phyloP scores from a whole-genome alignment of 2,329 filamentous ascomycete genomes.

The Ophiobolus disseminans region DNA sequence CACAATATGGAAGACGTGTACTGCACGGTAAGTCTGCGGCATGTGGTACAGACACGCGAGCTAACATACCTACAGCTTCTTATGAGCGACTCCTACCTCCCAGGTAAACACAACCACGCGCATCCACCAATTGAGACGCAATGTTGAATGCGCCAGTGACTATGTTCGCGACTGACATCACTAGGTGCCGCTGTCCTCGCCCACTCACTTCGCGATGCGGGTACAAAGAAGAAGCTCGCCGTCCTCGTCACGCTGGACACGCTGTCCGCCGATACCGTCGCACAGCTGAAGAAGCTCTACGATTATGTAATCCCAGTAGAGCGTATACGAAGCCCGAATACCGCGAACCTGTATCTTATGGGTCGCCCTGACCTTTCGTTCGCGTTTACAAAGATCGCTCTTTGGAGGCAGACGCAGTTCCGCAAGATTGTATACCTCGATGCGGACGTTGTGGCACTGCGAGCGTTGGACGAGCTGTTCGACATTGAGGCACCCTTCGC shows the following conservation, averaged over 20 bases:
- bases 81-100: constrained; percentile 89
- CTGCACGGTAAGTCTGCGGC: constrained; percentile 63
- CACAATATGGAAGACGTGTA: constrained; percentile 64
- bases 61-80: constrained; percentile 71
- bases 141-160: background rate
- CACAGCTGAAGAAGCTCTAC: constrained; percentile 82
- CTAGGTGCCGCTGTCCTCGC: constrained; percentile 90
- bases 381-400: constrained; percentile 93
- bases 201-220: constrained; percentile 91
- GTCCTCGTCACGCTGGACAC: constrained; percentile 83
- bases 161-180: constrained; percentile 11
- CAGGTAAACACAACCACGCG: constrained; percentile 65
- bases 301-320: constrained; percentile 88
- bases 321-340: constrained; percentile 76
- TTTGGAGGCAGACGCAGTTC: constrained; percentile 92
- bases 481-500: constrained; percentile 67
- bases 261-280: constrained; percentile 75
- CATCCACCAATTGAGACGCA: background rate
- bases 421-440: constrained; percentile 94
- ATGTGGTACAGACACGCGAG: constrained; percentile 26
- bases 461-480: constrained; percentile 93
- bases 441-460: constrained; percentile 87
- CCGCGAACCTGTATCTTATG: constrained; percentile 89
- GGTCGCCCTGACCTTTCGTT: constrained; percentile 87
- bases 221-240: constrained; percentile 83